Conservation (phyloP, 306 rosid species). For the Castanea crenata region DNA sequence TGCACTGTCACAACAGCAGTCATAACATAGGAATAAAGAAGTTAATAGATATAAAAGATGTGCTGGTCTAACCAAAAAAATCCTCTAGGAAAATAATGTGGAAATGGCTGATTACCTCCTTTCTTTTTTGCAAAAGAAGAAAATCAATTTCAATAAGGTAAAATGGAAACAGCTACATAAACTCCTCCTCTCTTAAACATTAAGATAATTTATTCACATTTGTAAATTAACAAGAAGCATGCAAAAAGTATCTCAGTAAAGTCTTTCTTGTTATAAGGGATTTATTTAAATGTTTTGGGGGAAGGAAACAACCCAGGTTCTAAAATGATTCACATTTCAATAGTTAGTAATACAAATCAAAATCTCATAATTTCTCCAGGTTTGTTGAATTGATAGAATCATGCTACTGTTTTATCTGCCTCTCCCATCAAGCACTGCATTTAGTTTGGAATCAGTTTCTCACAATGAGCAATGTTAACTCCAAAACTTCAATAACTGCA, state of each 20-base stretch:
- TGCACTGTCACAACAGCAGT: too few relatives aligned
- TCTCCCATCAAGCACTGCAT: background rate
- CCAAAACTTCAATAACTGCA: background rate
- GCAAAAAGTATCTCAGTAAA: background rate
- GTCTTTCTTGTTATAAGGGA: too few relatives aligned
- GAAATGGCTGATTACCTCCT: background rate
- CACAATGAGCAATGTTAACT: background rate
- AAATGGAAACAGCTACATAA: too few relatives aligned
- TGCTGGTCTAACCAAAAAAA: too few relatives aligned
- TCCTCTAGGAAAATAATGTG: background rate
- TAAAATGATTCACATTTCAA: background rate
- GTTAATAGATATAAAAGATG: too few relatives aligned
- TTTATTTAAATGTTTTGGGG: too few relatives aligned
- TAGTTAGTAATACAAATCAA: background rate
- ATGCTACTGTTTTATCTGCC: background rate
- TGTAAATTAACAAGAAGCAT: background rate
- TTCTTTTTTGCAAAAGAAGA: background rate
- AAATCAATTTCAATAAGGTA: too few relatives aligned
- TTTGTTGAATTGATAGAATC: background rate
- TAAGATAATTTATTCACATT: background rate
- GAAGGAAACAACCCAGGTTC: too few relatives aligned
- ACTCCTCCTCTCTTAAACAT: background rate
- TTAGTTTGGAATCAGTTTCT: background rate
- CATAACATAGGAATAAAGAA: too few relatives aligned
- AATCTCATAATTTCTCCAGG: background rate